phyloP scores from a whole-genome alignment of 2,329 filamentous ascomycete genomes.

The Cercospora brassicicola region DNA sequence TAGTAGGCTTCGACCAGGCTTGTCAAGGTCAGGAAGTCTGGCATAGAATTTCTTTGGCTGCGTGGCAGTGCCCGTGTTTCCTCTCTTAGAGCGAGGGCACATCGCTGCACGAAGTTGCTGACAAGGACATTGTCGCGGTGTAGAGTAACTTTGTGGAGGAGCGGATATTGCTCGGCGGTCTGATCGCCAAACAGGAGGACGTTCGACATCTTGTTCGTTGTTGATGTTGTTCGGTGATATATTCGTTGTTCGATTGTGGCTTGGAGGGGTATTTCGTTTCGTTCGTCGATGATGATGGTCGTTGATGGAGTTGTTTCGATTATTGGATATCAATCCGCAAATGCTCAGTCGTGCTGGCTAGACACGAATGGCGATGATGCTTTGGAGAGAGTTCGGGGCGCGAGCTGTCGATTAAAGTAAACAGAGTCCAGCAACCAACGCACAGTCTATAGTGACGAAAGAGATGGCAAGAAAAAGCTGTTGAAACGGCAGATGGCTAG shows the following conservation, averaged over 20 bases:
- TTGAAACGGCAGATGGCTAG: constrained; percentile 39
- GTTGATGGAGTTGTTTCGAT: constrained; percentile 14
- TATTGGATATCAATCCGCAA: constrained; percentile 5
- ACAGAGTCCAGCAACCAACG: background rate
- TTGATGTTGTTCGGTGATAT: background rate
- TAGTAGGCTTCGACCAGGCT: constrained; percentile 67
- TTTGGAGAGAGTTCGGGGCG: constrained; percentile 10
- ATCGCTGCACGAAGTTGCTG: constrained; percentile 62
- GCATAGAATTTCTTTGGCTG: constrained; percentile 59
- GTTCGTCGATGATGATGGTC: constrained; percentile 2
- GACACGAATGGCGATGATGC: constrained; percentile 31
- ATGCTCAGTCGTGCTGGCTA: constrained; percentile 38
- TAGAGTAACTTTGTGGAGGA: constrained; percentile 54
- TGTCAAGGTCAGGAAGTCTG: constrained; percentile 62
- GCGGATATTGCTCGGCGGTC: constrained; percentile 65
- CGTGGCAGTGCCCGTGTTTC: constrained; percentile 61
- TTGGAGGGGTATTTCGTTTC: background rate
- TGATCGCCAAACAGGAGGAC: constrained; percentile 69
- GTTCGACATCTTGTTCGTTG: constrained; percentile 43
- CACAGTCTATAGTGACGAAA: constrained; percentile 15
- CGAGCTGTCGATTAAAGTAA: constrained; percentile 17
- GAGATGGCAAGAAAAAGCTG: constrained; percentile 24
- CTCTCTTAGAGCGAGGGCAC: constrained; percentile 58
- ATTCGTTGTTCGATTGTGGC: constrained; percentile 3
- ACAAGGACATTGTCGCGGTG: constrained; percentile 59